phyloP scores from a whole-genome alignment of 2,329 filamentous ascomycete species.

The Triangularia verruculosa region DNA sequence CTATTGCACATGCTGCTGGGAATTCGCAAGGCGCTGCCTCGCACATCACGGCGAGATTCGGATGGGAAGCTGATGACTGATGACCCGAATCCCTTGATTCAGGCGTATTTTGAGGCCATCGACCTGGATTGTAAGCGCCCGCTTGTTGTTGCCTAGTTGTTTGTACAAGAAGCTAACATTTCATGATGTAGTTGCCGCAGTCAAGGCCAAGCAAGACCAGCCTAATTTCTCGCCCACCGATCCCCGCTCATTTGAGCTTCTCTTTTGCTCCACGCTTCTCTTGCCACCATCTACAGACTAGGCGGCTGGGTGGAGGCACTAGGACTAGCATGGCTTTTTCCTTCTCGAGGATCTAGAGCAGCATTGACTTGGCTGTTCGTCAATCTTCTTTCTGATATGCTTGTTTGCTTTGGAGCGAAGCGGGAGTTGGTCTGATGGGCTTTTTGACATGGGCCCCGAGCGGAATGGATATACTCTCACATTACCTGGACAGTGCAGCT shows the following conservation, averaged over 20 bases:
- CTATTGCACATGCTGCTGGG: constrained; percentile 59
- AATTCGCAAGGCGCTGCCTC: constrained; percentile 59
- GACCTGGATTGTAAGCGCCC: constrained; percentile 58
- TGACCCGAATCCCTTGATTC: constrained; percentile 45
- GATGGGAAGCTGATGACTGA: constrained; percentile 50
- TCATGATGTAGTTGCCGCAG: constrained; percentile 34
- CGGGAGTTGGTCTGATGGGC: neutral
- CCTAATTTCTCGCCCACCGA: constrained; percentile 50
- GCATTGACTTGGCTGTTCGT: neutral
- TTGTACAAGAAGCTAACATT: constrained; percentile 2
- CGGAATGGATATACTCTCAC: neutral
- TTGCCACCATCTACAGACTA: constrained; percentile 31
- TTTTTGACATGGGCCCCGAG: neutral
- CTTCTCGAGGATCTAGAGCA: neutral
- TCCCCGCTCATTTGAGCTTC: constrained; percentile 45
- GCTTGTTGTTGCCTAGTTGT: constrained; percentile 12
- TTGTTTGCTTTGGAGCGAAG: neutral
- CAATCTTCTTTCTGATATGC: neutral
- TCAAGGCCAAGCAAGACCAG: constrained; percentile 48
- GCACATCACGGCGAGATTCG: constrained; percentile 42
- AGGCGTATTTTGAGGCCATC: constrained; percentile 54
- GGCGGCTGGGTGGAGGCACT: neutral
- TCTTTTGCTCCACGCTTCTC: constrained; percentile 44
- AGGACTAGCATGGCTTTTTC: neutral
- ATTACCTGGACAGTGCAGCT: neutral